Percentiles rank a stretch among this genome's conserved stretches.
These are phyloP conservation scores for Malus sieversii DNA, from an alignment of 306 rosid genomes.

Conservation along the genomic window DNA sequence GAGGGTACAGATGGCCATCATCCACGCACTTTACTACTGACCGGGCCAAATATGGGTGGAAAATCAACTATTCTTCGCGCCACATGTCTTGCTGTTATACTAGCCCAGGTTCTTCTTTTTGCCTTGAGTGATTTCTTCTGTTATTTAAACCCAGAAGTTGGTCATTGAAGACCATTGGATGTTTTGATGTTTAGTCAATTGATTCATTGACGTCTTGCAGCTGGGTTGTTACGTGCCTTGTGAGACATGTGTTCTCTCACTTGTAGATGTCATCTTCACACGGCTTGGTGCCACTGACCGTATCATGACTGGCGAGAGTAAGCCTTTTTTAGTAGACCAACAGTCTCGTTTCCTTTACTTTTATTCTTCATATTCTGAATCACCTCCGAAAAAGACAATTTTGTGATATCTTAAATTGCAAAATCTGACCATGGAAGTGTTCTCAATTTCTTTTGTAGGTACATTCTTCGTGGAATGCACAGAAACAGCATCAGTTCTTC, in stretches of 20 bases:
- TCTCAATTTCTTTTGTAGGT: constrained; percentile 39
- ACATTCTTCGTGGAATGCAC: constrained; percentile 92
- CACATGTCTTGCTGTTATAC: constrained; percentile 83
- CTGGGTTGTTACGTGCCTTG: constrained; percentile 91
- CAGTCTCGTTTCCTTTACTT: background rate
- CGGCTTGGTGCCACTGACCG: constrained; percentile 98
- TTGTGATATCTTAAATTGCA: background rate
- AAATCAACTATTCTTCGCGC: constrained; percentile 93
- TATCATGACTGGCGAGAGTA: constrained; percentile 98
- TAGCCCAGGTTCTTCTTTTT: constrained; percentile 76
- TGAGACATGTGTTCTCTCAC: constrained; percentile 63
- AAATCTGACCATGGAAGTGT: background rate
- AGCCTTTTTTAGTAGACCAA: constrained; percentile 23
- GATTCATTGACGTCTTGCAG: constrained; percentile 44
- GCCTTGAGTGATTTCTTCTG: background rate
- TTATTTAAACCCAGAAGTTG: background rate
- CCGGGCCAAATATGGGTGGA: constrained; percentile 99
- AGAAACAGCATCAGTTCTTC: constrained; percentile 90
- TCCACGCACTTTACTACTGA: constrained; percentile 70
- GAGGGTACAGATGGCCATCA: constrained; percentile 39
- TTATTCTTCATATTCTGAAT: background rate
- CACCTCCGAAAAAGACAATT: background rate
- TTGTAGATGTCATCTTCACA: constrained; percentile 83
- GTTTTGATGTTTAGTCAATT: constrained; percentile 7
- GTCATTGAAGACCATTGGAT: background rate